phyloP scores from a whole-genome alignment of 169 alveolate genomes.

The Eimeria mitis region DNA sequence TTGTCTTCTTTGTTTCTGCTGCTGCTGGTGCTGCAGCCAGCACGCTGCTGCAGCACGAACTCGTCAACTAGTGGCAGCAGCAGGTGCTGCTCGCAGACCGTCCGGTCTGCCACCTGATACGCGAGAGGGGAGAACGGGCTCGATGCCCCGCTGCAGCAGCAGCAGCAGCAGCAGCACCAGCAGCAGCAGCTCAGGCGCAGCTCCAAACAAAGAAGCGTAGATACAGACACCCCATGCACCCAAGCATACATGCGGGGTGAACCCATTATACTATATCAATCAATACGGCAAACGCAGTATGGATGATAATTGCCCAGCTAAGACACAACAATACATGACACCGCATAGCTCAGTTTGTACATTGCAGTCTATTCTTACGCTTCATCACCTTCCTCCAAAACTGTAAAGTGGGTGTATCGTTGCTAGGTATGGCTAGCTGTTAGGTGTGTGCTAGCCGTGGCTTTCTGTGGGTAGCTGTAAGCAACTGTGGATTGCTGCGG shows the following conservation, averaged over 20 bases:
- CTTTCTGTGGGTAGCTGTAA: neutral
- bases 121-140: neutral
- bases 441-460: neutral
- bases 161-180: neutral
- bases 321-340: too few relatives aligned
- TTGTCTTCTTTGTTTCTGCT: neutral
- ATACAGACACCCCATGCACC: too few relatives aligned
- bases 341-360: neutral
- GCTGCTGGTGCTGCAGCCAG: neutral
- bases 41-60: neutral
- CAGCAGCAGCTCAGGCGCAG: neutral
- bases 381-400: neutral
- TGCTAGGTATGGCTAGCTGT: constrained; percentile 66
- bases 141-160: constrained; percentile 16
- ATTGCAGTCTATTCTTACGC: too few relatives aligned
- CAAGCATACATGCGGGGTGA: too few relatives aligned
- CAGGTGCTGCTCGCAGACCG: constrained; percentile 1
- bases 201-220: too few relatives aligned
- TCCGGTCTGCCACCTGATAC: constrained; percentile 36
- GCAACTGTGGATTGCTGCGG: neutral
- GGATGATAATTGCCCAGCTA: too few relatives aligned
- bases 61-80: constrained; percentile 20
- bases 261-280: too few relatives aligned
- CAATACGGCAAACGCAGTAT: too few relatives aligned
- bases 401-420: neutral